Conservation (phyloP, 2,329 filamentous ascomycete genomes). For the Lanzia echinophila region DNA sequence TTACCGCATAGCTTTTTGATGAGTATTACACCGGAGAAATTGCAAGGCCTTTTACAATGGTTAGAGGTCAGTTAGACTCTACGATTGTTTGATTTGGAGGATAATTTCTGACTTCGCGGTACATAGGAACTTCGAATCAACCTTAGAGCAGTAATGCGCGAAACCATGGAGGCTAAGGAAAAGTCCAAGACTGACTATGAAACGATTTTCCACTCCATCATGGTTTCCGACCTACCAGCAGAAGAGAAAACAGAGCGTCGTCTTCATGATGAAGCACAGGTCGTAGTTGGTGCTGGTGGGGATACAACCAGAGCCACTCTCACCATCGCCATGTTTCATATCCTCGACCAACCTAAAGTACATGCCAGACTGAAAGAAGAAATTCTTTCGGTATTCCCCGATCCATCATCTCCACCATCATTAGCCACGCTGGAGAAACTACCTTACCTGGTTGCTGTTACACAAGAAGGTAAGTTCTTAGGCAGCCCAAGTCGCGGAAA, state of each 20-base stretch:
- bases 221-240: slow-evolving; percentile 25
- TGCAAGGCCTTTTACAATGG: neutral
- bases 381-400: slow-evolving; percentile 19
- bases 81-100: neutral
- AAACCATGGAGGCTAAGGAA: neutral
- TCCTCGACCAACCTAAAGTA: slow-evolving; percentile 31
- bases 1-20: neutral
- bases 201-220: slow-evolving; percentile 22
- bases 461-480: slow-evolving; percentile 29
- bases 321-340: slow-evolving; percentile 31
- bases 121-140: neutral
- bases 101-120: neutral
- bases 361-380: slow-evolving; percentile 32
- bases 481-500: too few relatives aligned
- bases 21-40: neutral
- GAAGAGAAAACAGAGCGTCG: slow-evolving; percentile 31
- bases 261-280: slow-evolving; percentile 29
- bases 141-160: slow-evolving; percentile 1
- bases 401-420: slow-evolving; percentile 11
- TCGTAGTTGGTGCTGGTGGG: slow-evolving; percentile 33
- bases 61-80: neutral
- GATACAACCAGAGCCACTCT: slow-evolving; percentile 34
- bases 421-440: slow-evolving; percentile 23
- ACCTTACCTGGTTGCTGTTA: slow-evolving; percentile 29
- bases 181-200: slow-evolving; percentile 9